Evolutionary conservation across 805 yeast species (phyloP).

Genomic region (Saccharomyces kudriavzevii): DNA sequence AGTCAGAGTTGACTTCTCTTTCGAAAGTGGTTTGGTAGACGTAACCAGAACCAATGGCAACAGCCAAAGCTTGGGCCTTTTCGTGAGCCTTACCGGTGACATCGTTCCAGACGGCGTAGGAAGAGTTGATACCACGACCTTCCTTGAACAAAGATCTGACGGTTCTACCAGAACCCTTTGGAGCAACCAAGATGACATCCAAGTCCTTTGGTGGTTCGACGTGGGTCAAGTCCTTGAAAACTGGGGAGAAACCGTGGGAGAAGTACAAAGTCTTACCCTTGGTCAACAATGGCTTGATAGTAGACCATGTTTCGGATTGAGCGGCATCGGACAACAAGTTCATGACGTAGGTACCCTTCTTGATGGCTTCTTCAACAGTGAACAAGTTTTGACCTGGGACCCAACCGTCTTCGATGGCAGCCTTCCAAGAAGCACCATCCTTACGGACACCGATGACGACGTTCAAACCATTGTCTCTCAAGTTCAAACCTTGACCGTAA

Average conservation of each 20-base stretch:
- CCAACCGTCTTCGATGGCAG: conserved; percentile 99
- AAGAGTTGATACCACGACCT: conserved; percentile 99
- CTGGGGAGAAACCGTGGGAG: conserved; percentile 99
- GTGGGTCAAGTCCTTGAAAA: conserved; percentile 93
- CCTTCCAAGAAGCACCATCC: conserved; percentile 99
- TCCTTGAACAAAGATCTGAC: conserved; percentile 98
- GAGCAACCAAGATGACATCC: conserved; percentile 97
- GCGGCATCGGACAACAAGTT: conserved; percentile 98
- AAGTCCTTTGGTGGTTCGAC: conserved; percentile 92
- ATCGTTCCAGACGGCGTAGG: conserved; percentile 99
- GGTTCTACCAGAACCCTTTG: conserved; percentile 99
- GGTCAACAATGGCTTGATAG: conserved; percentile 83
- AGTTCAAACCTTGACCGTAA: conserved; percentile 98
- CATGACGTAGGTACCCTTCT: conserved; percentile 90
- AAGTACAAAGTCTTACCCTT: conserved; percentile 97
- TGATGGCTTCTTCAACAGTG: conserved; percentile 87
- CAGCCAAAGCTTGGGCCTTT: conserved; percentile 96
- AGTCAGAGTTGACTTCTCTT: conserved; percentile 97
- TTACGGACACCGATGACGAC: conserved; percentile 98
- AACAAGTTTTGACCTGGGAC: conserved; percentile 98
- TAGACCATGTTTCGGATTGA: conserved; percentile 95
- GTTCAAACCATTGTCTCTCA: conserved; percentile 97
- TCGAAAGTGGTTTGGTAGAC: conserved; percentile 99
- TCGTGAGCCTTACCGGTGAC: conserved; percentile 98
- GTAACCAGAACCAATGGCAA: conserved; percentile 99